Percentiles rank a stretch among this genome's conserved stretches.
Conservation (phyloP, 306 rosid genomes). For the Ziziphus jujuba region DNA sequence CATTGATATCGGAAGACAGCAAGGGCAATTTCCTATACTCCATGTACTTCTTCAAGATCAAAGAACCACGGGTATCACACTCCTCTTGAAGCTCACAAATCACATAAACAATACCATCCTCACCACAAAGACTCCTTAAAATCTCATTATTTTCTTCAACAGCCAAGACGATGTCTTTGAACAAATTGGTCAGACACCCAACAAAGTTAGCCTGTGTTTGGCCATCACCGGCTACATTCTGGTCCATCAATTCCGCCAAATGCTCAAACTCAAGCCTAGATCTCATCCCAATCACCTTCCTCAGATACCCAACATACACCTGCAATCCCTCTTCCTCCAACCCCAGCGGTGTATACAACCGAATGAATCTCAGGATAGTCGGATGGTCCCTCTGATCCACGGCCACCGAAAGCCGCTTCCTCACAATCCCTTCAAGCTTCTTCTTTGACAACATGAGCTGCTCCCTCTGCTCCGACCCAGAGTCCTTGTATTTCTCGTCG, state of each 20-base stretch:
- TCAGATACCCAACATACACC: slow-evolving; percentile 80
- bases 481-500: slow-evolving; percentile 66
- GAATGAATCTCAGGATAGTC: slow-evolving; percentile 57
- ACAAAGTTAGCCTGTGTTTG: slow-evolving; percentile 57
- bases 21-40: slow-evolving; percentile 76
- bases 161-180: slow-evolving; percentile 83
- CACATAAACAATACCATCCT: slow-evolving; percentile 91
- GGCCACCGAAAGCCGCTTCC: slow-evolving; percentile 67
- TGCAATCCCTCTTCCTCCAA: slow-evolving; percentile 90
- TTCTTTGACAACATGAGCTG: slow-evolving; percentile 58
- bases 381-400: slow-evolving; percentile 84
- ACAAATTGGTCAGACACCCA: slow-evolving; percentile 80
- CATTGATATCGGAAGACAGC: slow-evolving; percentile 79
- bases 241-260: slow-evolving; percentile 70
- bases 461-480: slow-evolving; percentile 77
- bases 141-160: slow-evolving; percentile 81
- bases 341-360: slow-evolving; percentile 67
- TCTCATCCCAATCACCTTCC: slow-evolving; percentile 92
- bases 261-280: slow-evolving; percentile 79
- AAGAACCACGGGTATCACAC: slow-evolving; percentile 81
- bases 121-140: slow-evolving; percentile 82
- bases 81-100: slow-evolving; percentile 98
- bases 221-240: slow-evolving; percentile 34
- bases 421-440: slow-evolving; percentile 67
- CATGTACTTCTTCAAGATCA: slow-evolving; percentile 86